A percentile compares a stretch with the other conserved stretches of the same genome.
Conservation (phyloP, 192 early-diverging fungal genomes). For the Coemansia sp. region DNA sequence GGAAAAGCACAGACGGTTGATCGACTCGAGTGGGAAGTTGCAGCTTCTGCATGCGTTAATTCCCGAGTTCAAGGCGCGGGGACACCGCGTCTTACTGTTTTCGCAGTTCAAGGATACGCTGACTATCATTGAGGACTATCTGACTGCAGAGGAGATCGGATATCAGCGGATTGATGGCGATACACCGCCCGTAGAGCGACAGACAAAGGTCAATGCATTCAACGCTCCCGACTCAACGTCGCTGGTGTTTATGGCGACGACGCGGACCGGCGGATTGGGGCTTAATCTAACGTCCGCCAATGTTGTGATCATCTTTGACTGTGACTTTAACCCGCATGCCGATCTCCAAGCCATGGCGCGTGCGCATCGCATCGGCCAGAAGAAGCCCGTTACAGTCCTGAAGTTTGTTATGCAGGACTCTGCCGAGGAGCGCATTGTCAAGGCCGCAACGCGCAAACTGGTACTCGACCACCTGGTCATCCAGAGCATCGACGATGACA, state of each 20-base stretch:
- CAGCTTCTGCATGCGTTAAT: conserved; percentile 89
- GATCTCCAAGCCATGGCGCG: conserved; percentile 96
- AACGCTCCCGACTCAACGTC: conserved; percentile 85
- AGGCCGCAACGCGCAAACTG: conserved; percentile 95
- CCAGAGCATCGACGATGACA: conserved; percentile 71
- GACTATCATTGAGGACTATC: conserved; percentile 88
- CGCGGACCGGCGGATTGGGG: conserved; percentile 93
- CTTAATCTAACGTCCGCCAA: conserved; percentile 94
- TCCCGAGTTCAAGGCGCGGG: conserved; percentile 78
- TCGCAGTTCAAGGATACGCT: conserved; percentile 95
- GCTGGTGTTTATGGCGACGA: conserved; percentile 91
- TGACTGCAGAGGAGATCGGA: conserved; percentile 70
- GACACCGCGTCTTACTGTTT: conserved; percentile 94
- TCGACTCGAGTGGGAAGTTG: conserved; percentile 94
- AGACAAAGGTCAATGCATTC: conserved; percentile 87
- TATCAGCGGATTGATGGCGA: conserved; percentile 92
- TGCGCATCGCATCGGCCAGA: conserved; percentile 97
- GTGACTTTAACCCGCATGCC: conserved; percentile 92
- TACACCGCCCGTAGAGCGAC: conserved; percentile 73
- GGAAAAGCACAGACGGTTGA: conserved; percentile 77
- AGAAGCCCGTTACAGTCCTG: conserved; percentile 92
- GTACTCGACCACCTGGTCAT: conserved; percentile 96
- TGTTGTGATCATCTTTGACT: conserved; percentile 93
- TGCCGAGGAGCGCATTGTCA: conserved; percentile 95
- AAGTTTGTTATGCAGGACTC: conserved; percentile 92